phyloP scores from a whole-genome alignment of 306 rosid genomes.

The Canavalia gladiata region DNA sequence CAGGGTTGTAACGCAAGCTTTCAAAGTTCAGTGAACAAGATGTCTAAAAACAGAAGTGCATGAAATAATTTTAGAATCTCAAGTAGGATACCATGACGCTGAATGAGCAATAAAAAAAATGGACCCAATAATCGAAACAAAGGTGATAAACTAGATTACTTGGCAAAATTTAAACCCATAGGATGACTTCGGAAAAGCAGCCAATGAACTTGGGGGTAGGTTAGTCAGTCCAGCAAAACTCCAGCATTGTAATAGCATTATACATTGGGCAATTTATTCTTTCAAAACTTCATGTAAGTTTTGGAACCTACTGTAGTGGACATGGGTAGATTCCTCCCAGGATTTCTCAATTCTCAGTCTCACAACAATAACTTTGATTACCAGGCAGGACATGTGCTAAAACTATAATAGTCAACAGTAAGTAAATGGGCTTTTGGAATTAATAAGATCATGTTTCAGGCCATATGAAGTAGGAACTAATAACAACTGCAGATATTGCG shows the following conservation, averaged over 20 bases:
- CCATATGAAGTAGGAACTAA: constrained; percentile 15
- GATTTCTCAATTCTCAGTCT: constrained; percentile 14
- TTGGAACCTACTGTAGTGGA: constrained; percentile 22
- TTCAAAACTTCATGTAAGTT: constrained; percentile 16
- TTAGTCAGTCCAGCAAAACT: constrained; percentile 27
- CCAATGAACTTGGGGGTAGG: neutral
- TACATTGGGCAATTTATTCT: constrained; percentile 27
- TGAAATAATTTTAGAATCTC: constrained; percentile 15
- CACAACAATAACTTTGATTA: constrained; percentile 23
- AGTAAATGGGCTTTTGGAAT: constrained; percentile 27
- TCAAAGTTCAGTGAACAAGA: neutral
- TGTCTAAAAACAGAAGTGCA: constrained; percentile 16
- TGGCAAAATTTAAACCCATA: constrained; percentile 31
- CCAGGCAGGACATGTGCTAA: neutral
- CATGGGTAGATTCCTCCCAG: constrained; percentile 25
- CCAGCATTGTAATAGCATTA: constrained; percentile 2
- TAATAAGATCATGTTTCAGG: constrained; percentile 20
- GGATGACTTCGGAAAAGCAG: constrained; percentile 4
- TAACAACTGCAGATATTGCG: constrained; percentile 35
- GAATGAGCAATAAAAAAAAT: neutral
- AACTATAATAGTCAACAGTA: constrained; percentile 27
- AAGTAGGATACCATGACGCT: neutral
- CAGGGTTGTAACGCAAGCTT: no score
- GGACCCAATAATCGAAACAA: constrained; percentile 8
- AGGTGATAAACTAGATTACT: constrained; percentile 32